phyloP scores from a whole-genome alignment of 2,329 filamentous ascomycete species.

The Ophiostoma australiae region DNA sequence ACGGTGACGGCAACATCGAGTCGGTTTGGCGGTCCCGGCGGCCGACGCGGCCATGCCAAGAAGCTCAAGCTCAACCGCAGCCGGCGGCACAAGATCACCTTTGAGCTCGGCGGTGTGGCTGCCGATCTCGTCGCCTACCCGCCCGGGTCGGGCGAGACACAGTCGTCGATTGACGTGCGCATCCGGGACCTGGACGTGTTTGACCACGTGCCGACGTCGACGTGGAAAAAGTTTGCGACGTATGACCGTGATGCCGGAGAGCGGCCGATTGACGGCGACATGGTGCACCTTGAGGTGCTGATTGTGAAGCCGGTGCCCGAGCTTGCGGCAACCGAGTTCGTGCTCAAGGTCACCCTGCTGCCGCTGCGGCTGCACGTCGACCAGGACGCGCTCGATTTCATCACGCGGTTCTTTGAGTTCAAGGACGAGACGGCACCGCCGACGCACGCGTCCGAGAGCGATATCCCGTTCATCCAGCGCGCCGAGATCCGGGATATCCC shows the following conservation, averaged over 20 bases:
- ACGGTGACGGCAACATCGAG: conserved; percentile 55
- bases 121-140: conserved; percentile 79
- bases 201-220: conserved; percentile 89
- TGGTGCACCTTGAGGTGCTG: conserved; percentile 84
- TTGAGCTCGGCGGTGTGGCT: conserved; percentile 79
- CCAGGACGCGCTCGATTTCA: conserved; percentile 94
- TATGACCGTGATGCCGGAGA: conserved; percentile 86
- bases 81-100: conserved; percentile 89
- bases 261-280: conserved; percentile 77
- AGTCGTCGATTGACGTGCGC: conserved; percentile 81
- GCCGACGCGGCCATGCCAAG: conserved; percentile 31
- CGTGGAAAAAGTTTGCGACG: conserved; percentile 96
- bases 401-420: conserved; percentile 96
- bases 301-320: conserved; percentile 82
- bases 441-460: conserved; percentile 52
- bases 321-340: conserved; percentile 82
- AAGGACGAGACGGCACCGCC: conserved; percentile 64
- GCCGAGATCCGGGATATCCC: conserved; percentile 80
- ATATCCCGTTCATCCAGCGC: conserved; percentile 81
- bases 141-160: conserved; percentile 68
- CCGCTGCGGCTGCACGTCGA: conserved; percentile 91
- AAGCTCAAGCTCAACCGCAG: conserved; percentile 76
- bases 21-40: conserved; percentile 42
- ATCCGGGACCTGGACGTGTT: conserved; percentile 83
- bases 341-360: conserved; percentile 71